Percentiles rank a stretch among this genome's conserved stretches.
phyloP scores from a whole-genome alignment of 768 basidiomycete species.

The Floccularia luteovirens region DNA sequence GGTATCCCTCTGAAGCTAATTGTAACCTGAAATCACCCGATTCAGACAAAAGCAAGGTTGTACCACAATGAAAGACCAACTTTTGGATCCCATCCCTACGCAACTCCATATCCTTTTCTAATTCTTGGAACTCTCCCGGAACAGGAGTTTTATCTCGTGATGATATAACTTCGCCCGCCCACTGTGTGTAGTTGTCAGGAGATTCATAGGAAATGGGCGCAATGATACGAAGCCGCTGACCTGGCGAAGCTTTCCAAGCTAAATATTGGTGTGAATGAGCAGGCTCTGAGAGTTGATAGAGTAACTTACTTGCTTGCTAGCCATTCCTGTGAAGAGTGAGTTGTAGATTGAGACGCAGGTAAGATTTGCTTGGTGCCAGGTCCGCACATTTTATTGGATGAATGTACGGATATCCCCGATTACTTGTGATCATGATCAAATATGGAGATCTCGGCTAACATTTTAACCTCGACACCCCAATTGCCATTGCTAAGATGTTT shows the following conservation, averaged over 20 bases:
- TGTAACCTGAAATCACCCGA: constrained; percentile 48
- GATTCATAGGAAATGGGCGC: constrained; percentile 3
- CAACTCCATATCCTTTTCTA: constrained; percentile 82
- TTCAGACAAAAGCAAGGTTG: constrained; percentile 2
- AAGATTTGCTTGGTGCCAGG: no score
- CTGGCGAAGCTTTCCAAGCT: constrained; percentile 79
- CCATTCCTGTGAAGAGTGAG: constrained; percentile 30
- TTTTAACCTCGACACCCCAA: no score
- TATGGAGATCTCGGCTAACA: no score
- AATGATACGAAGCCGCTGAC: constrained; percentile 30
- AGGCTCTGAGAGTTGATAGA: background rate
- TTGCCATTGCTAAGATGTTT: no score
- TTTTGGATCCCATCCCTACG: constrained; percentile 64
- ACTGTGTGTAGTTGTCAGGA: constrained; percentile 41
- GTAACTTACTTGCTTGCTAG: constrained; percentile 53
- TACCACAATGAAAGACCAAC: constrained; percentile 32
- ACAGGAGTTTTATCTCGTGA: constrained; percentile 74
- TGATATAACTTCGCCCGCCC: constrained; percentile 87
- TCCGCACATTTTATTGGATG: no score
- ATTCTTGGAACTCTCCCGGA: constrained; percentile 71
- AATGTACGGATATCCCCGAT: no score
- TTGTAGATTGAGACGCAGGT: background rate
- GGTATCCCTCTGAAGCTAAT: constrained; percentile 64
- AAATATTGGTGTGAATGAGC: background rate
- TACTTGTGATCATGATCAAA: no score